These are phyloP conservation scores for Cladophialophora yegresii DNA, from an alignment of 2,329 filamentous ascomycete genomes.

Conservation along the genomic window DNA sequence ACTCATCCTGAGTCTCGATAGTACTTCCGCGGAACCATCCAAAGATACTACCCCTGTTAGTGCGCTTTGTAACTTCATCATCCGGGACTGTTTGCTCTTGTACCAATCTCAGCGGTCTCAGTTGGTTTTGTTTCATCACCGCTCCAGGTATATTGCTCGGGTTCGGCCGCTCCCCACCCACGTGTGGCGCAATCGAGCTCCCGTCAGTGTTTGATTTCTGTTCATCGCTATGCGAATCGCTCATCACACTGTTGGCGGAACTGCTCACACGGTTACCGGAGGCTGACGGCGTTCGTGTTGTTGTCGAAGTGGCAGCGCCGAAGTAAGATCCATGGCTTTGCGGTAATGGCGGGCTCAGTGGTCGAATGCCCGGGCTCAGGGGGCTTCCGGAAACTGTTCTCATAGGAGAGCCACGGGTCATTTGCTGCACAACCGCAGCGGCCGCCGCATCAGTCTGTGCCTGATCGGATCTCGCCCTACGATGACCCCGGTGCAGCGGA, in stretches of 20 bases:
- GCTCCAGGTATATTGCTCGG: constrained; percentile 69
- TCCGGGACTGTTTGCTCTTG: constrained; percentile 66
- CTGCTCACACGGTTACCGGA: constrained; percentile 62
- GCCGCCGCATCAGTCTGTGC: constrained; percentile 47
- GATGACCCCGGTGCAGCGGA: constrained; percentile 50
- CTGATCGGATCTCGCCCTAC: constrained; percentile 54
- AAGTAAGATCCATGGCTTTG: constrained; percentile 62
- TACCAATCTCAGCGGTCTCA: constrained; percentile 81
- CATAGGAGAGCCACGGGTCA: constrained; percentile 72
- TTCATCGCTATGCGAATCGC: constrained; percentile 49
- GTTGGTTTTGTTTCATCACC: constrained; percentile 68
- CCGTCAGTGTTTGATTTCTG: constrained; percentile 49
- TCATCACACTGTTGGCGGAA: constrained; percentile 59
- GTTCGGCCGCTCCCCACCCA: constrained; percentile 45
- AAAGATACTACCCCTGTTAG: constrained; percentile 52
- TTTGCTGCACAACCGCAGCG: constrained; percentile 78
- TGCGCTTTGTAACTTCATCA: constrained; percentile 49
- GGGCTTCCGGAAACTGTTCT: constrained; percentile 54
- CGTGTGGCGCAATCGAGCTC: constrained; percentile 48
- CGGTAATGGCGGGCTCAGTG: constrained; percentile 52
- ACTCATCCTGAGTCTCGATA: constrained; percentile 29
- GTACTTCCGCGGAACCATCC: constrained; percentile 44
- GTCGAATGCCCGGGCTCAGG: constrained; percentile 56
- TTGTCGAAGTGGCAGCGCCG: constrained; percentile 39
- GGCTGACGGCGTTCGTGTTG: constrained; percentile 40